These are phyloP conservation scores for Yamadazyma siamensis DNA, from an alignment of 1,139 yeast species.

Conservation along the genomic window DNA sequence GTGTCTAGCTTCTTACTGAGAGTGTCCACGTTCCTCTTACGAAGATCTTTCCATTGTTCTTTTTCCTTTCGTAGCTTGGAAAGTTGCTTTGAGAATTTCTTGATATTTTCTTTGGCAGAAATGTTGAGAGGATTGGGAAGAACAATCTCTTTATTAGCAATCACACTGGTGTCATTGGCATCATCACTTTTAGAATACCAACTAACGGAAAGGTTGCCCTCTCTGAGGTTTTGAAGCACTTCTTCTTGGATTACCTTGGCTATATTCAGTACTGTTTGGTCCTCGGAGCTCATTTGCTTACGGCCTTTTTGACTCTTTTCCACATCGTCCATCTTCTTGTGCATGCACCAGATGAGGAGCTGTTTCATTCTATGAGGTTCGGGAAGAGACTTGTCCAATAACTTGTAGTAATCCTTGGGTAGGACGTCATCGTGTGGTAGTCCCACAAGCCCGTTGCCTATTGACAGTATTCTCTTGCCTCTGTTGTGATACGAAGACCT, in stretches of 20 bases:
- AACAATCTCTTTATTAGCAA: conserved; percentile 23
- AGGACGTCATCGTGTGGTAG: conserved; percentile 66
- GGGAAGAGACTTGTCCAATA: conserved; percentile 58
- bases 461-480: conserved; percentile 71
- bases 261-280: conserved; percentile 43
- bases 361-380: conserved; percentile 76
- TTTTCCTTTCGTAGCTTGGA: conserved; percentile 44
- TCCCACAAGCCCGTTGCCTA: conserved; percentile 70
- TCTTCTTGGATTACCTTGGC: conserved; percentile 70
- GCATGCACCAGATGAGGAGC: conserved; percentile 65
- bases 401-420: conserved; percentile 55
- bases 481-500: conserved; percentile 53
- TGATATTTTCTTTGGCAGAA: conserved; percentile 45
- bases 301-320: conserved; percentile 26
- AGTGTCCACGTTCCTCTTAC: conserved; percentile 18
- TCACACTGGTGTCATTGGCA: conserved; percentile 17
- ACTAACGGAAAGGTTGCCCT: conserved; percentile 58
- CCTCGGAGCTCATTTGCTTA: conserved; percentile 21
- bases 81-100: conserved; percentile 44
- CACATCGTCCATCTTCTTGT: conserved; percentile 42
- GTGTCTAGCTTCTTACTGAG: conserved; percentile 14
- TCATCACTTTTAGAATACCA: conserved; percentile 54
- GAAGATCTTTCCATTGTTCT: conserved; percentile 44
- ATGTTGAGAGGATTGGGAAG: conserved; percentile 59
- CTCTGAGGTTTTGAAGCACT: conserved; percentile 52